Evolutionary conservation across 495 filamentous ascomycete species (phyloP), one percentile per base, ranked within the genome.

Genomic region (Achaetomiella virescens): DNA sequence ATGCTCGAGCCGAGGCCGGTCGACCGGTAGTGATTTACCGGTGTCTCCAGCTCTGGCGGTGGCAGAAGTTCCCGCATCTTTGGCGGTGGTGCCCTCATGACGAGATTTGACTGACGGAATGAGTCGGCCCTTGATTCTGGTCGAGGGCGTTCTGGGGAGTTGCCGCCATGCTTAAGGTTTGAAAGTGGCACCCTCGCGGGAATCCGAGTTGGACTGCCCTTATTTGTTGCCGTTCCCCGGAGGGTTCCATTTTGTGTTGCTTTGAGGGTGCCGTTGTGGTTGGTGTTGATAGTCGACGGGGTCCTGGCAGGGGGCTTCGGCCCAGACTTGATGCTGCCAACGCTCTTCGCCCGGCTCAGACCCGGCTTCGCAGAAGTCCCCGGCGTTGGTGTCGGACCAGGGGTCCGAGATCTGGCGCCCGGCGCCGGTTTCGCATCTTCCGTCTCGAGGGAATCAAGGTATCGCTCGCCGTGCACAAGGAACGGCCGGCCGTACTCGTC

Each of bases 401-500:
- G 90, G 1, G 90, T 95, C 71, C 89, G 92, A 11, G 89, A 88
- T 54, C 90, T 79, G 2, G 88, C 80, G 0, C 72, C 73, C n/a
- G 80, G 82, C 11, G 74, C 80, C n/a, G 76, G 70, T 63, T 79
- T 92, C 5, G 82, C 68, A 22, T 80, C 76, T 11, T 82, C 78
- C 17, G 80, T 77, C 56, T 86, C 84, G 29, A 95, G 73, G 54
- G 85, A 75, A 59, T 96, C 89, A 41, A 95, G 75, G 64, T 97
- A 99, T 61, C 88, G 78, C 58, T 95, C 85, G 27, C 93, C 93
- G 57, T 91, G 89, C 31, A 99, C 90, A 37, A 92, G 75, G 77
- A 97, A 97, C 20, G 91, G 89, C 37, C 91, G 82, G 31, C 91
- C 91, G 65, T 89, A 96, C 57, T 97, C 91, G 54, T 95, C 87